Conservation (phyloP, 139 green algal species). For the Chlorella sp. region DNA sequence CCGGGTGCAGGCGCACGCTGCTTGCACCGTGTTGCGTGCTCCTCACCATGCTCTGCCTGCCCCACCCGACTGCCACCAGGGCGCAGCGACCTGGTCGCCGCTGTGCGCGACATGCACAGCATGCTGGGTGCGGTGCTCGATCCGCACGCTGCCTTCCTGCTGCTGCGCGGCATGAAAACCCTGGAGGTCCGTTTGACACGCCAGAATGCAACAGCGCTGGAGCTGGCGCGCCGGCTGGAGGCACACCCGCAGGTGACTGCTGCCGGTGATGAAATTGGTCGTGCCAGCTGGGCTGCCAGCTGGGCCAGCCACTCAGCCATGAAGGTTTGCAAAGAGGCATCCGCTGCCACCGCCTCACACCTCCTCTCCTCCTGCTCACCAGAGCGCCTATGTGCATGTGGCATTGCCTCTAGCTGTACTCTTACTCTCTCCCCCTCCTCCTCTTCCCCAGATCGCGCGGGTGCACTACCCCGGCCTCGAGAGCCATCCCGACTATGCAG, state of each 20-base stretch:
- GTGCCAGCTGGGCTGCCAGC: too few relatives aligned
- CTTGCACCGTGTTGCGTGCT: too few relatives aligned
- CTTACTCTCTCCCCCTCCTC: too few relatives aligned
- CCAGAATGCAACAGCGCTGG: constrained; percentile 81
- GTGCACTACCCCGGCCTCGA: constrained; percentile 89
- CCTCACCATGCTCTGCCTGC: too few relatives aligned
- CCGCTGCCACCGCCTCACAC: too few relatives aligned
- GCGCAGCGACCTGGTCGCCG: constrained; percentile 78
- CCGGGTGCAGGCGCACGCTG: too few relatives aligned
- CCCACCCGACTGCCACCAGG: constrained; percentile 11
- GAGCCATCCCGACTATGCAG: constrained; percentile 94
- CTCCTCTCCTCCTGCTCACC: too few relatives aligned
- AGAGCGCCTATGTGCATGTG: too few relatives aligned
- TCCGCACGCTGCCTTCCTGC: constrained; percentile 95
- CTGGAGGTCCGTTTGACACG: constrained; percentile 91
- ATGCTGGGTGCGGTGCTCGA: constrained; percentile 97
- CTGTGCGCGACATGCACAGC: constrained; percentile 95
- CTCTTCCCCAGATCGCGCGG: constrained; percentile 43
- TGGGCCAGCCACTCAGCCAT: too few relatives aligned
- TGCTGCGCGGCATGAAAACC: constrained; percentile 98
- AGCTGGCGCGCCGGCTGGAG: constrained; percentile 82
- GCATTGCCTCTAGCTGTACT: too few relatives aligned
- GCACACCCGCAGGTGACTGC: constrained; percentile 75
- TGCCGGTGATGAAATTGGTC: constrained; percentile 38
- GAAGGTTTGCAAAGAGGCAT: too few relatives aligned